Percentiles rank a stretch among this genome's conserved stretches.
Evolutionary conservation across 805 yeast species (phyloP).

Genomic region (Myxozyma neglecta): DNA sequence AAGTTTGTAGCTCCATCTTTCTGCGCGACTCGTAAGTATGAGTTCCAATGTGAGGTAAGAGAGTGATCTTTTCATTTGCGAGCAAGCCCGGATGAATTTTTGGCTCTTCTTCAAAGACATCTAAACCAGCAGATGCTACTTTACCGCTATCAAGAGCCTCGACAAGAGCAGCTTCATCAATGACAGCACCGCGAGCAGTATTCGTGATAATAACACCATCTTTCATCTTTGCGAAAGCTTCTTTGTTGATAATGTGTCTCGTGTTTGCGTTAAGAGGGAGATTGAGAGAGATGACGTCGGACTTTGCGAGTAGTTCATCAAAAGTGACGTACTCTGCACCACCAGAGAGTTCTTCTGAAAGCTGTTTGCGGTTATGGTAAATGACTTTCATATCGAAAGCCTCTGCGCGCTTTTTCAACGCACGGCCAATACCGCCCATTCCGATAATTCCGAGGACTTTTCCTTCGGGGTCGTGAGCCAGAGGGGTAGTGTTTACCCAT

Average conservation of each 20-base stretch:
- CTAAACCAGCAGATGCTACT: constrained; percentile 59
- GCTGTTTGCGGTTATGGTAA: constrained; percentile 67
- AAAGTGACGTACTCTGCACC: constrained; percentile 69
- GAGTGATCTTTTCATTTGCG: constrained; percentile 52
- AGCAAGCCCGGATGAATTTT: constrained; percentile 55
- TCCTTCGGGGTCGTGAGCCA: constrained; percentile 75
- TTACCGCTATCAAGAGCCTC: constrained; percentile 55
- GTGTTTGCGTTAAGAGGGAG: constrained; percentile 76
- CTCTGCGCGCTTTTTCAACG: constrained; percentile 64
- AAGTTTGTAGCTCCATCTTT: constrained; percentile 77
- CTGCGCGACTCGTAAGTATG: constrained; percentile 69
- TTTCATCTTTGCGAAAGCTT: constrained; percentile 66
- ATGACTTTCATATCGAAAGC: constrained; percentile 78
- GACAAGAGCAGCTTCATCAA: constrained; percentile 58
- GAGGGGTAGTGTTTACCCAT: constrained; percentile 60
- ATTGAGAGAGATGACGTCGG: constrained; percentile 73
- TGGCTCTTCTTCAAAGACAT: constrained; percentile 68
- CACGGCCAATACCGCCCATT: constrained; percentile 87
- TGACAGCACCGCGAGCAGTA: constrained; percentile 85
- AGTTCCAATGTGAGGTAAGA: constrained; percentile 90
- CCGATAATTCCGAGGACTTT: constrained; percentile 79
- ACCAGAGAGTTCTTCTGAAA: constrained; percentile 61
- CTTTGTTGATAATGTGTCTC: constrained; percentile 63
- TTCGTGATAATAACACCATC: constrained; percentile 75
- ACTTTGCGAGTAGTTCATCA: constrained; percentile 61